A percentile compares a stretch with the other conserved stretches of the same genome.
Conservation (phyloP, 2,329 filamentous ascomycete species). For the Fusarium austroafricanum region DNA sequence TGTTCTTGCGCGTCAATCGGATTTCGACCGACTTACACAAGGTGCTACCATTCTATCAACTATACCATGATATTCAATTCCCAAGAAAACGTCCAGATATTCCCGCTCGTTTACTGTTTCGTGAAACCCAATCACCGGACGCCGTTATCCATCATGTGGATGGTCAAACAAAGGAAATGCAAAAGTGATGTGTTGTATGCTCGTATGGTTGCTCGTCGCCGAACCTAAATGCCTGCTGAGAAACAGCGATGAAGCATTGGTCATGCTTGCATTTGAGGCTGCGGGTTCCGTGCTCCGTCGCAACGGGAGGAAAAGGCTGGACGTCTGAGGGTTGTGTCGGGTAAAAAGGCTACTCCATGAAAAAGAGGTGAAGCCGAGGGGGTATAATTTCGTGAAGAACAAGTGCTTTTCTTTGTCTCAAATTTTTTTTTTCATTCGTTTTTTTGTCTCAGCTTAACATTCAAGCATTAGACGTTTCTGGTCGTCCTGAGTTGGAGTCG, state of each 20-base stretch:
- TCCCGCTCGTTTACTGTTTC: slow-evolving; percentile 27
- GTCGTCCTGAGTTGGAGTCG: slow-evolving; percentile 45
- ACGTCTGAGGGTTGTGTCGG: slow-evolving; percentile 9
- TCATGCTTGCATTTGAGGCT: slow-evolving; percentile 38
- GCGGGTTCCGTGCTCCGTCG: slow-evolving; percentile 26
- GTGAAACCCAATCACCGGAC: slow-evolving; percentile 41
- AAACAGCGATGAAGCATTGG: slow-evolving; percentile 24
- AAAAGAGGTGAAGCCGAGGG: slow-evolving; percentile 17
- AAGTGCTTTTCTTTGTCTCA: slow-evolving; percentile 29
- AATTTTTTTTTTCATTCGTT: slow-evolving; percentile 6
- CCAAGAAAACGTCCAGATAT: slow-evolving; percentile 26
- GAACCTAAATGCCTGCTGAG: slow-evolving; percentile 1
- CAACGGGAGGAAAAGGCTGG: slow-evolving; percentile 22
- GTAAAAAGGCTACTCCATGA: slow-evolving; percentile 11
- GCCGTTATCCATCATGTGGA: slow-evolving; percentile 34
- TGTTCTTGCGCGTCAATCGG: slow-evolving; percentile 20
- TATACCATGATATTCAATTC: slow-evolving; percentile 11
- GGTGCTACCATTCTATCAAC: slow-evolving; percentile 15
- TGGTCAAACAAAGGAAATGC: slow-evolving; percentile 15
- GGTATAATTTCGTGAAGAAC: slow-evolving; percentile 41
- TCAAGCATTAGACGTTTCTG: slow-evolving; percentile 37
- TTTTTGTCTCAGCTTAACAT: background rate
- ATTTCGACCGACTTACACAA: background rate
- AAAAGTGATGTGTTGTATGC: slow-evolving; percentile 4
- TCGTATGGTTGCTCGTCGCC: slow-evolving; percentile 9